Evolutionary conservation across 129 eudicot species (phyloP), one percentile per base, ranked within the genome.

Genomic region (Pulicaria dysenterica): DNA sequence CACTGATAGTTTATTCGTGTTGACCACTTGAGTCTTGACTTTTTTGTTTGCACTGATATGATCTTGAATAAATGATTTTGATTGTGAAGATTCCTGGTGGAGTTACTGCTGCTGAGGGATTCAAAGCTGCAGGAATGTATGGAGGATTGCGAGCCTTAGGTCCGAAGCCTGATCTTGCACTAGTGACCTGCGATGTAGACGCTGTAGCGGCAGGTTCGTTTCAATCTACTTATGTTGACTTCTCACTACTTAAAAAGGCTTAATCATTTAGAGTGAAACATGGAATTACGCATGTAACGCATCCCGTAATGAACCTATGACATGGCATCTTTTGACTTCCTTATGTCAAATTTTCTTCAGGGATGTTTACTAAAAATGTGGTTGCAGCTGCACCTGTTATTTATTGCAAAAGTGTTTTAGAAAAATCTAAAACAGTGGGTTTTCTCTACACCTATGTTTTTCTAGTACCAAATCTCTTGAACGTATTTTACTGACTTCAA

Each of bases 301-400:
- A 14, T 40, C 60, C 62, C 55, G 11, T 51, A 4, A 43, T 24
- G 67, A 12, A 15, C 41, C 37, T 45, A 24, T 49, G 39, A 40
- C 12, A 49, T 51, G 68, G 38, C 69, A n/a, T 58, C 6, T 3
- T 75, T 56, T 64, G 70, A 42, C 56, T n/a, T 8, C 15, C 55
- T 58, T 56, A 67, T 54, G 40, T 51, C 37, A 38, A 40, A 60
- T 63, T 39, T 74, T 67, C 66, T 79, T 59, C 83, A 93, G 98
- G 98, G 63, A 83, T 91, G 8, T 93, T 93, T 72, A 93, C 98
- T 11, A 93, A 80, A 49, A 93, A 93, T 79, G 89, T 93, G 77
- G 96, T 93, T 75, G 95, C 96, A 68, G 98, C 98, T 67, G 96
- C 96, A 59, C 98, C 98, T 11, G 96, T 93, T 59, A 55, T 93